phyloP scores from a whole-genome alignment of 352 stramenopile genomes.

The Globisporangium irregulare region DNA sequence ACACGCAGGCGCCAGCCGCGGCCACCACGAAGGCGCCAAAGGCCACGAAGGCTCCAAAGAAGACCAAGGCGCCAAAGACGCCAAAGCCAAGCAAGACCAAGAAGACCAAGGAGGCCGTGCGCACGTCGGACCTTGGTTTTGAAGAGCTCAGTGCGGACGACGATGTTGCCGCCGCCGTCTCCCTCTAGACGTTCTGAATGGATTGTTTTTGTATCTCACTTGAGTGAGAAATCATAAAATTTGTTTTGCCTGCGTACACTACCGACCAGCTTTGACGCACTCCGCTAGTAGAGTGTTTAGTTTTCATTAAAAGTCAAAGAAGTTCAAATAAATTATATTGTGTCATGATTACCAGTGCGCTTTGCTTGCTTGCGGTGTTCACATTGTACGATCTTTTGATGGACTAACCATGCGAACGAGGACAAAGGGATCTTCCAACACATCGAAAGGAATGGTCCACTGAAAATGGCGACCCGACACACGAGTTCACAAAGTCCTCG shows the following conservation, averaged over 20 bases:
- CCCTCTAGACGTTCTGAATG: background rate
- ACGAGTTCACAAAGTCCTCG: too few relatives aligned
- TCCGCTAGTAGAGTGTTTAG: background rate
- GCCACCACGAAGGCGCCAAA: background rate
- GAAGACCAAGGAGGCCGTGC: constrained; percentile 3
- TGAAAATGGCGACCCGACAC: too few relatives aligned
- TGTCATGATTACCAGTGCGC: background rate
- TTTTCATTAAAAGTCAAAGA: background rate
- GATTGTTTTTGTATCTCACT: background rate
- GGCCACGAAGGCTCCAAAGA: background rate
- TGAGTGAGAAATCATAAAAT: background rate
- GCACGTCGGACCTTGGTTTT: constrained; percentile 16
- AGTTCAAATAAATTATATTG: background rate
- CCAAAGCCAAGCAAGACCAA: constrained; percentile 4
- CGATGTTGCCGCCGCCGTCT: background rate
- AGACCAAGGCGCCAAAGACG: background rate
- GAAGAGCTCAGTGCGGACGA: constrained; percentile 6
- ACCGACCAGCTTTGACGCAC: background rate
- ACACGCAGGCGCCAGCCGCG: background rate
- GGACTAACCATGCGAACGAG: too few relatives aligned
- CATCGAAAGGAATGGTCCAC: too few relatives aligned
- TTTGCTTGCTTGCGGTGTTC: background rate
- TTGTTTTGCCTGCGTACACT: background rate
- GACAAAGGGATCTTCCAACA: too few relatives aligned
- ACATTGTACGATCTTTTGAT: too few relatives aligned